Base-by-base conservation (phyloP, 176 grass and related monocot genomes). In the Saccharum officinarum region DNA sequence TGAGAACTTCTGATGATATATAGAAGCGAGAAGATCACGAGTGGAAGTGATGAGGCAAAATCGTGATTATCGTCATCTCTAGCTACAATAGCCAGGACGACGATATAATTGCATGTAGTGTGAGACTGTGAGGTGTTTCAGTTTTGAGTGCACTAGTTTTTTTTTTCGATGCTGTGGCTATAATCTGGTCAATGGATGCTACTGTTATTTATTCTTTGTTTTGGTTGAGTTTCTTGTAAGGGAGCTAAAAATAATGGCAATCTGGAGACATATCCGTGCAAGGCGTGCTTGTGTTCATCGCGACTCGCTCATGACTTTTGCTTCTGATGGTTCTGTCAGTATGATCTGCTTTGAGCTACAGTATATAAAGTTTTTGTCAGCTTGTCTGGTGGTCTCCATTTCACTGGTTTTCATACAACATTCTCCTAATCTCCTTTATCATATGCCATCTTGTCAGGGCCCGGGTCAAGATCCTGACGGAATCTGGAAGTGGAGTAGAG, bases 191-290 rank as follows among this genome's bases (percentile, higher is more conserved):
- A 57, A 22, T 47, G 20, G 38, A 45, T 79, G 17, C 65, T 50
- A 73, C 73, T 78, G 22, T 83, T 78, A 12, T 79, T 68, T 68
- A 38, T 83, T 90, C 37, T 69, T 89, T 30, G 4, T 75, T 89
- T 78, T 73, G 25, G 9, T 82, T 77, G 31, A 66, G n/a, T 36
- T 65, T 73, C n/a, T 42, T 77, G 16, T 50, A 22, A 42, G 25
- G 39, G 23, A 50, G 18, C 33, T 63, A 67, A 23, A 26, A 69
- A 26, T 69, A 74, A 62, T 61, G 7, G 55, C 10, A 61, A 76
- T 70, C 57, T 78, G 22, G 42, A 81, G 33, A 55, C 62, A 65
- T n/a, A 34, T 73, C 22, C 12, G 20, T 67, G 39, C 76, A 42
- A 83, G 42, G 25, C 60, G 61, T 69, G 17, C 40, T 23, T 62